Evolutionary conservation across 1,284 basidiomycete species (phyloP).

Genomic region (Pyrrhoderma lamaoense): DNA sequence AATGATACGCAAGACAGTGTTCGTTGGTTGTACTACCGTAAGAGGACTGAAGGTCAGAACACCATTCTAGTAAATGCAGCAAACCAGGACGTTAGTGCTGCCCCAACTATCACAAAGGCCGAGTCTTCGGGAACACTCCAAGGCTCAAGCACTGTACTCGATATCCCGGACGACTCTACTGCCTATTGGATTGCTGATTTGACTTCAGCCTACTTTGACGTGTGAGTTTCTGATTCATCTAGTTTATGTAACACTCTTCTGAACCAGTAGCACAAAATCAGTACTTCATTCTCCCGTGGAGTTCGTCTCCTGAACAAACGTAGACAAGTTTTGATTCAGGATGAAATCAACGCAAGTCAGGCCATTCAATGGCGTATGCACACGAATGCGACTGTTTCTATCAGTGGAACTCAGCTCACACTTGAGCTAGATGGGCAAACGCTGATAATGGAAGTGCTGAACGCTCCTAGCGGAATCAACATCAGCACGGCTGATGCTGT

Average conservation of each 20-base stretch:
- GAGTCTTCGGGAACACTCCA: constrained; percentile 64
- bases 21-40: constrained; percentile 92
- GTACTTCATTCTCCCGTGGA: constrained; percentile 74
- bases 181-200: constrained; percentile 83
- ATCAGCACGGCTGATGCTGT: constrained; percentile 43
- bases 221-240: constrained; percentile 39
- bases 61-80: constrained; percentile 71
- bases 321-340: constrained; percentile 86
- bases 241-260: constrained; percentile 10
- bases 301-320: constrained; percentile 83
- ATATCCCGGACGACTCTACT: constrained; percentile 60
- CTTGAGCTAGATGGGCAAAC: constrained; percentile 42
- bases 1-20: constrained; percentile 57
- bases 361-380: constrained; percentile 89
- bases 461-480: constrained; percentile 50
- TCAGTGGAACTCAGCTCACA: constrained; percentile 53
- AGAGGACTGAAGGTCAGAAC: constrained; percentile 96
- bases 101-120: constrained; percentile 49
- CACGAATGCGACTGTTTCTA: constrained; percentile 71
- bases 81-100: constrained; percentile 79
- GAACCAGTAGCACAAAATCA: constrained; percentile 20
- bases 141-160: constrained; percentile 69
- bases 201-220: constrained; percentile 70
- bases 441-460: constrained; percentile 44
- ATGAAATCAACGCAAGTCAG: constrained; percentile 63